phyloP scores from a whole-genome alignment of 371 early-diverging fungal species.

The Gilbertella persicaria region DNA sequence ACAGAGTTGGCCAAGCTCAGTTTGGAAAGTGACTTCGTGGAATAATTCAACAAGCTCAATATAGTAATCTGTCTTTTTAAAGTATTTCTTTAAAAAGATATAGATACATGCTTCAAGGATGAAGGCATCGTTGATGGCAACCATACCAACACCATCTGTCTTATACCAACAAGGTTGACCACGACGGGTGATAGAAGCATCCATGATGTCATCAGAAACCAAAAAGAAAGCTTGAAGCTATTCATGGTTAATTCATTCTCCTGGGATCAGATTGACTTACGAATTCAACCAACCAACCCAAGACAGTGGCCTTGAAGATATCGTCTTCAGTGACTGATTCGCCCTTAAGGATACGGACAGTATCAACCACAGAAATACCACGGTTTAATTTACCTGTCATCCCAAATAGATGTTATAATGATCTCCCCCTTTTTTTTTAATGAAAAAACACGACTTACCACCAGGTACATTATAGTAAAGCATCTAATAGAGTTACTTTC shows the following conservation, averaged over 20 bases:
- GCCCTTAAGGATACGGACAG: conserved; percentile 77
- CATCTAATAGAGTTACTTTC: background rate
- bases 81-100: conserved; percentile 90
- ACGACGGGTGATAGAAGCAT: conserved; percentile 91
- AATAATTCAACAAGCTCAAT: conserved; percentile 89
- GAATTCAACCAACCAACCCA: conserved; percentile 96
- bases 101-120: conserved; percentile 91
- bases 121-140: conserved; percentile 96
- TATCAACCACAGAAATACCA: conserved; percentile 91
- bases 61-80: conserved; percentile 81
- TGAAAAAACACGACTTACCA: background rate
- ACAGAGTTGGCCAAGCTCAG: conserved; percentile 96
- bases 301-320: conserved; percentile 81
- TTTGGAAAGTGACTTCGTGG: conserved; percentile 94
- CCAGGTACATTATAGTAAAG: background rate
- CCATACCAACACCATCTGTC: conserved; percentile 77
- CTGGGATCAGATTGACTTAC: conserved; percentile 47
- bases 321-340: conserved; percentile 76
- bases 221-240: conserved; percentile 97
- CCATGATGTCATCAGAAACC: conserved; percentile 98
- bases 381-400: conserved; percentile 93
- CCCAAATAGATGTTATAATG: background rate
- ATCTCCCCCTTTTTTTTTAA: background rate
- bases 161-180: conserved; percentile 97
- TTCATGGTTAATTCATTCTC: background rate